Percentiles rank a stretch among this genome's conserved stretches.
Evolutionary conservation across 208 protist species (phyloP).

Genomic region (Trypanosoma platydactyli): DNA sequence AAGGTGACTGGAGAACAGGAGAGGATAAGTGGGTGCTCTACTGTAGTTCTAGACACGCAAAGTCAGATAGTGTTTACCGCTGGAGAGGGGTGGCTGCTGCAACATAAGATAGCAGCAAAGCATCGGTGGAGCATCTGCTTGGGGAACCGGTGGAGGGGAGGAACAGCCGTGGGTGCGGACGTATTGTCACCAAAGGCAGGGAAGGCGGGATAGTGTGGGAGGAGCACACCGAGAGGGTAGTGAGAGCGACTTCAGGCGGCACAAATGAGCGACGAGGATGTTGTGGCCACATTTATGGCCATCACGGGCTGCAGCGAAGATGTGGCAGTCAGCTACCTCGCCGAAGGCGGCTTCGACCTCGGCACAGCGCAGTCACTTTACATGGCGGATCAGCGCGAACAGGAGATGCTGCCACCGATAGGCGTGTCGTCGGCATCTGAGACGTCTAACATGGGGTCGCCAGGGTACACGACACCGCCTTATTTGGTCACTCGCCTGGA

Average conservation of each 20-base stretch:
- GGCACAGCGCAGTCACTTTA: conserved; percentile 41
- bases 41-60: too few species aligned
- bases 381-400: conserved; percentile 11
- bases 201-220: background rate
- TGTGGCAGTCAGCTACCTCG: conserved; percentile 63
- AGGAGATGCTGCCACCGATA: background rate
- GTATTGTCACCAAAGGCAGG: too few species aligned
- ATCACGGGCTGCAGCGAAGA: conserved; percentile 57
- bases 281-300: conserved; percentile 68
- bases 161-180: too few species aligned
- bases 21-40: too few species aligned
- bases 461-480: conserved; percentile 28
- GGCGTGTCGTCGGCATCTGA: conserved; percentile 3
- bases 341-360: conserved; percentile 59
- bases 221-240: background rate
- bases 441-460: conserved; percentile 12
- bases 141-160: background rate
- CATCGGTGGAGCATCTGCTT: too few species aligned
- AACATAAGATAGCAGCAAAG: too few species aligned
- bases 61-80: too few species aligned
- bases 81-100: too few species aligned
- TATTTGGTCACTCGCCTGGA: conserved; percentile 26
- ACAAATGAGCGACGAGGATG: conserved; percentile 43
- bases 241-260: too few species aligned
- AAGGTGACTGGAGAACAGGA: background rate